Base-by-base conservation (phyloP, 805 yeast species). In the Lipomyces mesembrius region DNA sequence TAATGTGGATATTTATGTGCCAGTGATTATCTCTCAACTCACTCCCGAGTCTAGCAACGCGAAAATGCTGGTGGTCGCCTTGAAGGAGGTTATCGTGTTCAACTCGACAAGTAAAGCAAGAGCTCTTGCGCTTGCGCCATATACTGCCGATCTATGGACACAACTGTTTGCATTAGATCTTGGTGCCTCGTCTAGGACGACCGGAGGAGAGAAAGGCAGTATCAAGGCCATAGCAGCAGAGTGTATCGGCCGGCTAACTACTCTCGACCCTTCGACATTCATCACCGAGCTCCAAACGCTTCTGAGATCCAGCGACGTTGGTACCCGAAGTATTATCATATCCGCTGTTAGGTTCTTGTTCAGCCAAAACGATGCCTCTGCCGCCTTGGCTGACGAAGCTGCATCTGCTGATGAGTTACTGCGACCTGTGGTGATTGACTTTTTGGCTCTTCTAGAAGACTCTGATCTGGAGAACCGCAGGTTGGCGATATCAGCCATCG, bases 401-500 rank as follows among this genome's bases (percentile, higher is more conserved):
- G 46, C 58, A 17, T 67, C 35, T 43, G n/a, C 64, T 22, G 75
- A 74, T 25, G 72, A 71, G 27, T 59, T 72, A 2, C 43, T 76
- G 43, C 54, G 70, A 7, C 77, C 75, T 11, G 67, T 76, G 20
- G 67, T 77, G 20, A 69, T 60, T 3, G 75, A 75, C 35, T 71
- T 76, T 52, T 63, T 77, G 53, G 65, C 69, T n/a, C 66, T 72
- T 64, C 76, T 79, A 60, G 72, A 81, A 74, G 76, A 75, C 65
- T 75, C 73, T 2, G 83, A 82, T 65, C 79, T 88, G 53, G 84
- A 81, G n/a, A 80, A 87, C 60, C 86, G 88, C 65, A 86, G 87
- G 75, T 79, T 85, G n/a, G 83, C 89, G 0, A 79, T 88, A 39
- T 82, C 86, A 6, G 85, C 88, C 27, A 75, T 89, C 55, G 82